A percentile compares a stretch with the other conserved stretches of the same genome.
Conservation (phyloP, 148 eudicot genomes). For the Rhododendron henanense region DNA sequence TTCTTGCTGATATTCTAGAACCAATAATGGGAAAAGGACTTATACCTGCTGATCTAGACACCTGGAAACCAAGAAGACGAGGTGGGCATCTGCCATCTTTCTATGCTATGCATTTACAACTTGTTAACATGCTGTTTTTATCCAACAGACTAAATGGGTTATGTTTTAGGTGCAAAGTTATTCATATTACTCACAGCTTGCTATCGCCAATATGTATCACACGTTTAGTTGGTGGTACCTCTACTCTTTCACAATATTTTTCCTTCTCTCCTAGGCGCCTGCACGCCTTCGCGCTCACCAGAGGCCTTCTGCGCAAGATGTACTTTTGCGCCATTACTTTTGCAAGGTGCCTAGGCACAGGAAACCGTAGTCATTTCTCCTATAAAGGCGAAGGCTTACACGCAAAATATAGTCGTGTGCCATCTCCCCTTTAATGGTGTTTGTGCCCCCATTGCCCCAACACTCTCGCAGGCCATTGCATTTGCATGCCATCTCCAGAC, state of each 20-base stretch:
- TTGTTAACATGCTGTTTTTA: neutral
- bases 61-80: conserved; percentile 98
- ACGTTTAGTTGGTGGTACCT: neutral
- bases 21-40: conserved; percentile 99
- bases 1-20: conserved; percentile 96
- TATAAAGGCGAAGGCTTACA: neutral
- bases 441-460: neutral
- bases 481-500: neutral
- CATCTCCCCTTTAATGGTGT: neutral
- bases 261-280: neutral
- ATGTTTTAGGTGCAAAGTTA: neutral
- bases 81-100: conserved; percentile 40
- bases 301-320: neutral
- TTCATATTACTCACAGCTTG: neutral
- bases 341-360: neutral
- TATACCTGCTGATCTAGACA: conserved; percentile 92
- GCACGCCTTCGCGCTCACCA: neutral
- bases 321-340: neutral
- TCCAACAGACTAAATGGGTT: neutral
- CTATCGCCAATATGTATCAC: neutral
- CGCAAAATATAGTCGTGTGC: neutral
- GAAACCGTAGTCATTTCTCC: neutral
- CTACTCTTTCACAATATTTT: neutral
- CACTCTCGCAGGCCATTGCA: neutral
- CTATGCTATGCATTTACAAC: neutral